Evolutionary conservation across 805 yeast genomes (phyloP).

Genomic region (Candida verbasci): DNA sequence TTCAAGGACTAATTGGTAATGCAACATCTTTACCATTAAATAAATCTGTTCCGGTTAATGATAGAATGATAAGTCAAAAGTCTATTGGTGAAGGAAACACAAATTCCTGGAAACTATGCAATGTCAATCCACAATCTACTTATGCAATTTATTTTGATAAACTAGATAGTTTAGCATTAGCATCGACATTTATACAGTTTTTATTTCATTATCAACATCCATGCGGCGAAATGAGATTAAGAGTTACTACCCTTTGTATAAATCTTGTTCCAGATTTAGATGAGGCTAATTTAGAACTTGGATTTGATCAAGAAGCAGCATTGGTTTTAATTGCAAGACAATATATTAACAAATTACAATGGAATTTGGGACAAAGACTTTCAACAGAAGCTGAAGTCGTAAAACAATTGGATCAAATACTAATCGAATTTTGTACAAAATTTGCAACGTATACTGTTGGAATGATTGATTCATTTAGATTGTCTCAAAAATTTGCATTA

Average conservation of each 20-base stretch:
- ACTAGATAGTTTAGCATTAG: constrained; percentile 27
- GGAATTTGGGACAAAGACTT: constrained; percentile 11
- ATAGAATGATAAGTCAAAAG: constrained; percentile 22
- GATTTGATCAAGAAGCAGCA: constrained; percentile 69
- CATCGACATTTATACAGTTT: constrained; percentile 43
- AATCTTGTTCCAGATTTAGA: constrained; percentile 40
- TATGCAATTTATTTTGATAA: constrained; percentile 58
- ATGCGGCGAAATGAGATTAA: constrained; percentile 50
- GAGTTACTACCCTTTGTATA: constrained; percentile 55
- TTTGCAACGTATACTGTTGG: constrained; percentile 43
- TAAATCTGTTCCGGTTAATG: constrained; percentile 13
- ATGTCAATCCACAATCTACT: constrained; percentile 52
- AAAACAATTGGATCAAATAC: constrained; percentile 37
- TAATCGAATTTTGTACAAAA: constrained; percentile 31
- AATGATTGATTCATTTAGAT: constrained; percentile 43
- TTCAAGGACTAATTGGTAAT: constrained; percentile 62
- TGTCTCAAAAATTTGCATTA: constrained; percentile 46
- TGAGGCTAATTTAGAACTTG: constrained; percentile 36
- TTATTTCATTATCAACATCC: constrained; percentile 61
- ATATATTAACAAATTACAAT: constrained; percentile 40
- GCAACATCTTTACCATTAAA: constrained; percentile 43
- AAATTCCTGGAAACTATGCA: constrained; percentile 57
- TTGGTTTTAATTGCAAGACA: constrained; percentile 57
- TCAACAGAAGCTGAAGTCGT: constrained; percentile 22
- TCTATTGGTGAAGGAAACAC: constrained; percentile 48